Conservation (phyloP, 148 eudicot species). For the Rheum nobile region DNA sequence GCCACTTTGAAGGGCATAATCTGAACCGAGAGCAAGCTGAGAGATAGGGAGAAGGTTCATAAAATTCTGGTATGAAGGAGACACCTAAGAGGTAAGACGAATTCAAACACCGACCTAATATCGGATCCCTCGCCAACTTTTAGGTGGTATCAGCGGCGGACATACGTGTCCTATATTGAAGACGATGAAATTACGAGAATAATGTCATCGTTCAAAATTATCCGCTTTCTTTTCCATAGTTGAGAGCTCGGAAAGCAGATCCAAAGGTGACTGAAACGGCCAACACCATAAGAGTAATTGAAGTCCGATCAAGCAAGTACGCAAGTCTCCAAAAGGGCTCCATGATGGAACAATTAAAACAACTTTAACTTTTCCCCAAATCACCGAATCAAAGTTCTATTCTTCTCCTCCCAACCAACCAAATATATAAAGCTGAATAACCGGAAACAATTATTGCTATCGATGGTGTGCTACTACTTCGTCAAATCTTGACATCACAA, state of each 20-base stretch:
- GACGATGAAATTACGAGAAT: too few species aligned
- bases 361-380: slow-evolving; percentile 1
- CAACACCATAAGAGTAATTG: slow-evolving; percentile 67
- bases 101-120: too few species aligned
- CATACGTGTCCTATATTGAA: too few species aligned
- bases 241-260: slow-evolving; percentile 86
- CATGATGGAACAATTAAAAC: slow-evolving; percentile 34
- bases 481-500: slow-evolving; percentile 18
- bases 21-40: too few species aligned
- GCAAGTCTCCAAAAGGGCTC: slow-evolving; percentile 77
- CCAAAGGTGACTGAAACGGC: slow-evolving; percentile 86
- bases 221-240: slow-evolving; percentile 84
- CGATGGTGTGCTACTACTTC: slow-evolving; percentile 22
- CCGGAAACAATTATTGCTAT: not conserved
- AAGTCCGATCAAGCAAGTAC: slow-evolving; percentile 84
- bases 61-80: too few species aligned
- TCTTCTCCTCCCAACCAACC: not conserved
- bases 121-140: too few species aligned
- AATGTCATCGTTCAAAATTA: too few species aligned
- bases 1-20: too few species aligned
- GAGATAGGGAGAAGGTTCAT: too few species aligned
- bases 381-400: slow-evolving; percentile 1
- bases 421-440: not conserved
- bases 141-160: too few species aligned
- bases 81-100: too few species aligned